A percentile compares a stretch with the other conserved stretches of the same genome.
Evolutionary conservation across 352 stramenopile species (phyloP).

Genomic region (Globisporangium spiculum): DNA sequence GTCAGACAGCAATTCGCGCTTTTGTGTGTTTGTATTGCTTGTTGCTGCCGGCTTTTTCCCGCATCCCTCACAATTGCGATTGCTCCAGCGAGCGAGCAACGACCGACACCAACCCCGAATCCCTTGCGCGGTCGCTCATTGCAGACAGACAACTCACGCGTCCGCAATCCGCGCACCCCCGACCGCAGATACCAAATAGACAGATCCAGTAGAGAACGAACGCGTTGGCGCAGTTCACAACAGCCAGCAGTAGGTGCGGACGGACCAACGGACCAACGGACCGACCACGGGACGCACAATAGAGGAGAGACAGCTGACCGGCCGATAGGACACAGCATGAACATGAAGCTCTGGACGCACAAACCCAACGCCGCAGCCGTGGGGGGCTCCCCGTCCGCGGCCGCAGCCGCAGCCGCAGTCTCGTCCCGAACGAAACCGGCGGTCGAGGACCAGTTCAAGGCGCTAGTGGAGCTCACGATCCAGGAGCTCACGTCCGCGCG

Average conservation of each 20-base stretch:
- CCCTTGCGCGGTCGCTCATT: conserved; percentile 7
- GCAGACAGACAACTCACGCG: not conserved
- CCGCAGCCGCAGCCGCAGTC: not conserved
- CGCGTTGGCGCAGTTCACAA: not conserved
- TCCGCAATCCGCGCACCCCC: not conserved
- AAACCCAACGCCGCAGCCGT: not conserved
- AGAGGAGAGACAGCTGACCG: not conserved
- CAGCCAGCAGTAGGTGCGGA: not conserved
- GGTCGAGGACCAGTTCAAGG: conserved; percentile 15
- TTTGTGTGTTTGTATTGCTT: not conserved
- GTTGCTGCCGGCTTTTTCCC: not conserved
- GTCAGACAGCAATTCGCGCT: not conserved
- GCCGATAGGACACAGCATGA: conserved; percentile 1
- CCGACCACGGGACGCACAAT: too few species aligned
- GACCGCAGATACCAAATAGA: conserved; percentile 1
- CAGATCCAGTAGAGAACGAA: not conserved
- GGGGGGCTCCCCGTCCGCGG: not conserved
- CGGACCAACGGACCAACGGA: not conserved
- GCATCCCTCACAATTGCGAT: conserved; percentile 6
- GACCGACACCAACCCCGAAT: not conserved
- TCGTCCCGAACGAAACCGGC: not conserved
- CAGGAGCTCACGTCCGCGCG: conserved; percentile 11
- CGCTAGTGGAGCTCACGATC: conserved; percentile 15
- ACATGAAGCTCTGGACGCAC: conserved; percentile 18
- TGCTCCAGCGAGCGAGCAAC: conserved; percentile 5